Conservation (phyloP, 2,329 filamentous ascomycete species). For the Alternaria angustiovoidea region DNA sequence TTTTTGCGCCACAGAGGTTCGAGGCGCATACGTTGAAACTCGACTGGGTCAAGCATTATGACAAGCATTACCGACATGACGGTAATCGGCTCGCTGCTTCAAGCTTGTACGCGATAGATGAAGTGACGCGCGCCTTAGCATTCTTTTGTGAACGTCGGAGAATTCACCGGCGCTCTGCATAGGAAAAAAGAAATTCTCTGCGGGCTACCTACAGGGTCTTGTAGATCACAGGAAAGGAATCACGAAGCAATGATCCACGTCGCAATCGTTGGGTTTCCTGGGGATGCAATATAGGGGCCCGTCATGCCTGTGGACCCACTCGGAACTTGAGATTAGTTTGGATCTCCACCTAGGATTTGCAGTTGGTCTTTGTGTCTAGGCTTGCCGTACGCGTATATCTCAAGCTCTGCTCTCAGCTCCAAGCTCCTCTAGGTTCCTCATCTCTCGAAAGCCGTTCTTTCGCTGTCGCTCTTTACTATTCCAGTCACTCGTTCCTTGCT, state of each 20-base stretch:
- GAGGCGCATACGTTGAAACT: constrained; percentile 10
- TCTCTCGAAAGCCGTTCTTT: background rate
- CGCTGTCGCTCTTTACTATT: constrained; percentile 15
- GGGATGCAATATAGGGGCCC: constrained; percentile 2
- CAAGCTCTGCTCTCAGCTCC: constrained; percentile 5
- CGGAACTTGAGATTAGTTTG: constrained; percentile 1
- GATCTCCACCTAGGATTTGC: constrained; percentile 1
- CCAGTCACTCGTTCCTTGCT: constrained; percentile 33
- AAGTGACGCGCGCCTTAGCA: constrained; percentile 5
- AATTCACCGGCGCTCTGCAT: background rate
- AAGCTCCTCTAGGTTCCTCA: background rate
- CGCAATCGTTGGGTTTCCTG: background rate
- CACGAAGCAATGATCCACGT: background rate
- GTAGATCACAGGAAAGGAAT: background rate
- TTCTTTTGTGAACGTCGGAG: background rate
- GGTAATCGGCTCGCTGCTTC: constrained; percentile 5
- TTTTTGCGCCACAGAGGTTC: background rate
- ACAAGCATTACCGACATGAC: constrained; percentile 6
- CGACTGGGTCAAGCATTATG: constrained; percentile 2
- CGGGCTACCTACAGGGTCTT: background rate
- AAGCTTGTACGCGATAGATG: constrained; percentile 8
- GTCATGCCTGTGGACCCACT: background rate
- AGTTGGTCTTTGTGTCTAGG: background rate
- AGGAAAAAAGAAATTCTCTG: background rate
- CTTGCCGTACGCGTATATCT: background rate